Percentiles rank a stretch among this genome's conserved stretches.
Conservation (phyloP, 371 early-diverging fungal species). For the Rhizopus stolonifer region DNA sequence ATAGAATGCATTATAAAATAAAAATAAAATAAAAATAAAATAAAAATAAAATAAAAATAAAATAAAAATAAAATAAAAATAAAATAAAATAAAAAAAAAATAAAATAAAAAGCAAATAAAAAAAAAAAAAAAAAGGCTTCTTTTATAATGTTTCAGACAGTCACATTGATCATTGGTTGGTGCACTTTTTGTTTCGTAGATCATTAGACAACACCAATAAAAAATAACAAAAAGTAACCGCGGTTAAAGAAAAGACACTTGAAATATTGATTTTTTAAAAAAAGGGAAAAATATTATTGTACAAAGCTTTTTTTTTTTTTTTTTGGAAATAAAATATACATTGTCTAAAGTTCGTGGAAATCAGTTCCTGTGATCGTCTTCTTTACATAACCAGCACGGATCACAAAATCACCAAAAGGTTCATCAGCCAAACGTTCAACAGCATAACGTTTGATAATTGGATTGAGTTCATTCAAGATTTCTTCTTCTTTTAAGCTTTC, state of each 20-base stretch:
- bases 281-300: background rate
- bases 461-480: conserved; percentile 73
- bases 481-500: conserved; percentile 86
- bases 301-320: conserved; percentile 8
- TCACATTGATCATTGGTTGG: background rate
- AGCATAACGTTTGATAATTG: conserved; percentile 81
- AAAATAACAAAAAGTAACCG: background rate
- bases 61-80: background rate
- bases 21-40: too few species aligned
- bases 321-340: conserved; percentile 5
- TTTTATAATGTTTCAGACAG: background rate
- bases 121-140: background rate
- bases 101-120: background rate
- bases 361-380: conserved; percentile 73
- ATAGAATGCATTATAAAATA: too few species aligned
- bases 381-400: conserved; percentile 85
- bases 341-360: conserved; percentile 61
- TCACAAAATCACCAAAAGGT: conserved; percentile 92
- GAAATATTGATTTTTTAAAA: too few species aligned
- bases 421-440: conserved; percentile 71
- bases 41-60: background rate
- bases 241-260: background rate
- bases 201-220: background rate
- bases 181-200: background rate
- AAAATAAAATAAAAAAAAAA: background rate